Conservation (phyloP, 1,139 yeast species). For the Meyerozyma sp. region DNA sequence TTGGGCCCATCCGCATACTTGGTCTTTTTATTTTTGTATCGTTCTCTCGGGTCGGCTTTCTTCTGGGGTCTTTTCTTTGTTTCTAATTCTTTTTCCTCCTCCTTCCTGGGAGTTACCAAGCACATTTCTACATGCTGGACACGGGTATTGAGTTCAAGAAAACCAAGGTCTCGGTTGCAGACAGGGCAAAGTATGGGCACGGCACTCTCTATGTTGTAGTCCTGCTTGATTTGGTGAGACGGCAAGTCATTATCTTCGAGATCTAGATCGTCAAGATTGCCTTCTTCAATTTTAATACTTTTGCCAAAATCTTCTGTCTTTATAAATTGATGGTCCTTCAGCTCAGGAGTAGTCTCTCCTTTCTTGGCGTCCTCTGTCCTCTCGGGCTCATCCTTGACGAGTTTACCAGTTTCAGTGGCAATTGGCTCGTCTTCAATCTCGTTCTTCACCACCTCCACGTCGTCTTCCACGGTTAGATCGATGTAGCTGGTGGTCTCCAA, state of each 20-base stretch:
- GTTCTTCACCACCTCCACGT: not conserved
- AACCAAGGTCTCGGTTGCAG: not conserved
- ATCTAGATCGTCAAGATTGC: too few species aligned
- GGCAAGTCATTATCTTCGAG: too few species aligned
- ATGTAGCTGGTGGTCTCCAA: not conserved
- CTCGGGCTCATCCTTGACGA: too few species aligned
- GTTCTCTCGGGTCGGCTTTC: not conserved
- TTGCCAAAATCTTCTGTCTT: too few species aligned
- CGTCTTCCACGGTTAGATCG: not conserved
- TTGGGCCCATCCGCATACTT: constrained; percentile 5
- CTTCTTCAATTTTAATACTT: too few species aligned
- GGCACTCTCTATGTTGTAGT: too few species aligned
- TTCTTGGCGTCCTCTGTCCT: too few species aligned
- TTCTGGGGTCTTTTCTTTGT: not conserved
- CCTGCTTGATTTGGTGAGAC: too few species aligned
- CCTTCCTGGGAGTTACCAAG: not conserved
- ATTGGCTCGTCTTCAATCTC: too few species aligned
- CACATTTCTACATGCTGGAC: not conserved
- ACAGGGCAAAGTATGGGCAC: not conserved
- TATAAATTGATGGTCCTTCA: too few species aligned
- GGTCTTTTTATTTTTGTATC: not conserved
- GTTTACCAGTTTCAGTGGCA: too few species aligned
- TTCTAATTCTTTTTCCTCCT: not conserved
- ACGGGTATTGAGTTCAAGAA: not conserved
- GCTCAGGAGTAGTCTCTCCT: too few species aligned